Conservation (phyloP, 2,329 filamentous ascomycete species). For the Xylariaceae sp. region DNA sequence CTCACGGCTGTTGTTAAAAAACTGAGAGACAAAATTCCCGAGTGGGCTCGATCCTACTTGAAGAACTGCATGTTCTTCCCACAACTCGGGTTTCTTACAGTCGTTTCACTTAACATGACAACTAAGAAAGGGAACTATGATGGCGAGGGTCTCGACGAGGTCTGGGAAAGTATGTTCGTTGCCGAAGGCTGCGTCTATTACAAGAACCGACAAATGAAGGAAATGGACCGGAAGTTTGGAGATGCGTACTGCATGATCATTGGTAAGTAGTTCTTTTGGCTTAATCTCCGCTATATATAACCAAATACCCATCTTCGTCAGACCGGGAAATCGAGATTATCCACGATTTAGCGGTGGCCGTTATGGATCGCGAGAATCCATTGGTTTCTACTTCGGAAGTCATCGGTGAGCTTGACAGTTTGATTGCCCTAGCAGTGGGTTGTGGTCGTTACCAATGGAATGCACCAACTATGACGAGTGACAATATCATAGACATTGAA, state of each 20-base stretch:
- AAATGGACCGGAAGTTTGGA: conserved; percentile 76
- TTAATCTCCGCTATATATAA: neutral
- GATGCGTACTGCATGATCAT: conserved; percentile 83
- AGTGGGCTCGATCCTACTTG: conserved; percentile 48
- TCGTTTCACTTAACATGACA: conserved; percentile 58
- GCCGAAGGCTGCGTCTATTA: conserved; percentile 73
- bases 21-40: conserved; percentile 60
- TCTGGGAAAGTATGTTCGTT: conserved; percentile 75
- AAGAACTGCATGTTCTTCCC: conserved; percentile 85
- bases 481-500: conserved; percentile 69
- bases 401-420: conserved; percentile 81
- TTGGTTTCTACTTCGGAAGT: conserved; percentile 70
- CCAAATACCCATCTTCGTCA: conserved; percentile 25
- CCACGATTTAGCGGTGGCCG: conserved; percentile 65
- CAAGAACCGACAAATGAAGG: conserved; percentile 77
- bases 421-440: conserved; percentile 74
- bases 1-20: conserved; percentile 63
- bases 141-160: conserved; percentile 52
- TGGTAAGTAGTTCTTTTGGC: conserved; percentile 49
- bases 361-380: conserved; percentile 64
- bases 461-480: conserved; percentile 63
- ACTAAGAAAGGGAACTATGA: conserved; percentile 59
- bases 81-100: conserved; percentile 84
- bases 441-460: conserved; percentile 70
- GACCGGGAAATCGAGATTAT: conserved; percentile 89